Evolutionary conservation across 768 basidiomycete genomes (phyloP).

Genomic region (Mycena capillaripes): DNA sequence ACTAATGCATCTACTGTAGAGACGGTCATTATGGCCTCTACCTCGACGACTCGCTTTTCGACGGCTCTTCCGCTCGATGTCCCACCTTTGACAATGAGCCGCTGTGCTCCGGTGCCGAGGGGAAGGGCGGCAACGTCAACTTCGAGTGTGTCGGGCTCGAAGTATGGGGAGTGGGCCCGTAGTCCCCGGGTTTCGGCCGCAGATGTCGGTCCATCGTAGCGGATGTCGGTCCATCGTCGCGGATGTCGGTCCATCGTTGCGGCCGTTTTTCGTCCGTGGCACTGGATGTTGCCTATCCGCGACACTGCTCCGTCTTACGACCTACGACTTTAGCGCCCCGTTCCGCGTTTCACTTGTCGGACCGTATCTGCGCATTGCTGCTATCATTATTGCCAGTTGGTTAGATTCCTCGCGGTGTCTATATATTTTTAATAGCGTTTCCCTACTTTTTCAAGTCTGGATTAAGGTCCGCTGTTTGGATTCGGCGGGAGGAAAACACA

Average conservation of each 20-base stretch:
- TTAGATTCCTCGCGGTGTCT: slow-evolving; percentile 7
- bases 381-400: slow-evolving; percentile 21
- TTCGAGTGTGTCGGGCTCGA: slow-evolving; percentile 96
- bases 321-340: neutral
- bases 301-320: neutral
- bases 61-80: slow-evolving; percentile 88
- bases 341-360: slow-evolving; percentile 10
- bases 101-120: slow-evolving; percentile 68
- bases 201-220: too few species aligned
- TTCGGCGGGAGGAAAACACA: neutral
- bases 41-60: slow-evolving; percentile 83
- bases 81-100: slow-evolving; percentile 92
- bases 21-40: slow-evolving; percentile 93
- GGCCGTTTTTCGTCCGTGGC: too few species aligned
- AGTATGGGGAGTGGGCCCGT: slow-evolving; percentile 85
- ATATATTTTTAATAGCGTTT: too few species aligned
- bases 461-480: slow-evolving; percentile 1
- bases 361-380: neutral
- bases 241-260: too few species aligned
- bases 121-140: slow-evolving; percentile 63
- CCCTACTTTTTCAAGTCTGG: neutral
- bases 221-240: neutral
- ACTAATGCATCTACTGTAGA: slow-evolving; percentile 51
- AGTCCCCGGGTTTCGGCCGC: neutral
- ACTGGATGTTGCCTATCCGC: too few species aligned